Evolutionary conservation across 202 grass and related monocot genomes (phyloP), one percentile per base, ranked within the genome.

Genomic region (Zoysia matrella): DNA sequence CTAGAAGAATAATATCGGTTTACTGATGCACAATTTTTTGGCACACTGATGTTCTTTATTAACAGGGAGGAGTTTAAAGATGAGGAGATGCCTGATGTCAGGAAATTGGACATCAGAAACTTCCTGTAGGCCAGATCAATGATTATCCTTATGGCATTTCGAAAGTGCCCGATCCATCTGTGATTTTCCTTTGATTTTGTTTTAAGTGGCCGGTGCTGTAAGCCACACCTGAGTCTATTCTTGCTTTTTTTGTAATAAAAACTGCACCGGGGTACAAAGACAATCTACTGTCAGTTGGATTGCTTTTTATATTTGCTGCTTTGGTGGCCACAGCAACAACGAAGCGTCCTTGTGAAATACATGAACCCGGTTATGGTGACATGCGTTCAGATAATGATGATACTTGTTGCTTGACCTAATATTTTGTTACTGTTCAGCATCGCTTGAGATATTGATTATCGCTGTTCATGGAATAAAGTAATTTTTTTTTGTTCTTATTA

Each of bases 91-190:
- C 22, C 22, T 22, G 22, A 22, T 22, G 22, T 22, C 22, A 22
- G 22, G 22, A 22, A 22, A 22, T 22, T 22, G 22, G 22, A 22
- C 22, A 22, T 22, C 22, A 92, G 97, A 81, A 89, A 92, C 40
- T 96, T 87, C 58, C 72, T 99, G 48, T 99, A 86, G 85, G 67
- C 36, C 53, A 82, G 78, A 68, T 46, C 13, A 30, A 77, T 15
- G 16, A 58, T 63, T 72, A 73, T 78, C 66, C 44, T 54, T 47
- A 5, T 0, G 79, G 79, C 45, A 81, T 89, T 77, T 53, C 1
- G 2, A 69, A 82, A 74, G 68, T 39, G 55, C 43, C 69, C 3
- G 46, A 67, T 16, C 40, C 3, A 51, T 36, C 79, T 8, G 0
- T 60, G 72, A 76, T 75, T n/a, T n/a, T n/a, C n/a, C n/a, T n/a